Conservation (phyloP, 1,284 basidiomycete species). For the Heterobasidion annosum region DNA sequence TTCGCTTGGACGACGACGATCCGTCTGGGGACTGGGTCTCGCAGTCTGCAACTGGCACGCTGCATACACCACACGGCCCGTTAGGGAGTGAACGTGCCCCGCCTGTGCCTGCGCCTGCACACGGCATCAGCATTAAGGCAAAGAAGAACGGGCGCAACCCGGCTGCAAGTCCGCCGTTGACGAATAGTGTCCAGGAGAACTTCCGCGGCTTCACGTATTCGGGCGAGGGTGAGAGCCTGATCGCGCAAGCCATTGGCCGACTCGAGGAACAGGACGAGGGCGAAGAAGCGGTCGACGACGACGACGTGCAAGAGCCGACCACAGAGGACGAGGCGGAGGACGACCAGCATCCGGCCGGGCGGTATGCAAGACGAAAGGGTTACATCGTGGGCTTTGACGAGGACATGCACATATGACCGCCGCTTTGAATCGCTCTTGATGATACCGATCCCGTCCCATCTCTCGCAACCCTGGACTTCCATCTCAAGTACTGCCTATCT, state of each 20-base stretch:
- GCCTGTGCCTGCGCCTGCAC: constrained; percentile 4
- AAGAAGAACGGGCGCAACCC: constrained; percentile 29
- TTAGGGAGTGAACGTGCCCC: constrained; percentile 50
- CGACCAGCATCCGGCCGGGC: constrained; percentile 43
- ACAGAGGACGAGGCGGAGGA: constrained; percentile 66
- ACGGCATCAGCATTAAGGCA: constrained; percentile 54
- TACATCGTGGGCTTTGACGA: constrained; percentile 35
- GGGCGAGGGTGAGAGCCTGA: constrained; percentile 63
- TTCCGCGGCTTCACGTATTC: constrained; percentile 89
- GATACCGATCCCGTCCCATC: neutral
- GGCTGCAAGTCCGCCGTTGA: constrained; percentile 62
- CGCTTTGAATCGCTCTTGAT: neutral
- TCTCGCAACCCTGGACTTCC: neutral
- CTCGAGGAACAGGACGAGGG: constrained; percentile 29
- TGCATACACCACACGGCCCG: constrained; percentile 65
- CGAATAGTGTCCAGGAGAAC: constrained; percentile 89
- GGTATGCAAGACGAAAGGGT: constrained; percentile 52
- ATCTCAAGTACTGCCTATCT: neutral
- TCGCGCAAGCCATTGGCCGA: constrained; percentile 32
- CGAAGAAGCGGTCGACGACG: constrained; percentile 31
- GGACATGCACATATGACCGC: constrained; percentile 18
- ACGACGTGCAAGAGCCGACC: constrained; percentile 37
- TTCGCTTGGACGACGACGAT: constrained; percentile 64
- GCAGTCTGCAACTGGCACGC: constrained; percentile 26
- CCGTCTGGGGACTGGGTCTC: constrained; percentile 65